phyloP scores from a whole-genome alignment of 371 early-diverging fungal species.

The Haplosporangium sp. region DNA sequence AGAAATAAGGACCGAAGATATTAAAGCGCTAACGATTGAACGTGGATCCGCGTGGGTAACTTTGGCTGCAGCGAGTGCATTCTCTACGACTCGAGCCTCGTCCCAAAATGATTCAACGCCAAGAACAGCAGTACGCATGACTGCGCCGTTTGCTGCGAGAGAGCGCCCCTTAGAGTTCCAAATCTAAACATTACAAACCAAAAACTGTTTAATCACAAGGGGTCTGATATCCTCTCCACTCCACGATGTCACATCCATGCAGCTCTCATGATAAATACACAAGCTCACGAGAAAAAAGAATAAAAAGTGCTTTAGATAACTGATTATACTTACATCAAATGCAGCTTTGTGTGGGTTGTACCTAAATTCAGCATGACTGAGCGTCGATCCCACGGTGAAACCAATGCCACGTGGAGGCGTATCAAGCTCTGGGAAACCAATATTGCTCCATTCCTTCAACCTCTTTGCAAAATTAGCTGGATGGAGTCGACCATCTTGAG shows the following conservation, averaged over 20 bases:
- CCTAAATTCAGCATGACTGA: slow-evolving; percentile 59
- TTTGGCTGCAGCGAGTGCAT: slow-evolving; percentile 67
- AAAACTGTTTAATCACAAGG: too few relatives aligned
- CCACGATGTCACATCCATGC: not conserved
- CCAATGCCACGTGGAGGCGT: slow-evolving; percentile 70
- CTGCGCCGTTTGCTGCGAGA: slow-evolving; percentile 71
- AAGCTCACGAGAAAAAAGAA: not conserved
- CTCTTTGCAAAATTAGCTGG: slow-evolving; percentile 62
- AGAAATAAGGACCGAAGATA: slow-evolving; percentile 70
- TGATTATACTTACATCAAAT: slow-evolving; percentile 38
- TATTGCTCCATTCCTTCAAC: slow-evolving; percentile 61
- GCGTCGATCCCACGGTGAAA: slow-evolving; percentile 62
- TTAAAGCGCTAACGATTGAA: slow-evolving; percentile 69
- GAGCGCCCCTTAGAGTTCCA: slow-evolving; percentile 47
- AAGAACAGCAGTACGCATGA: slow-evolving; percentile 71
- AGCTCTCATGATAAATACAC: not conserved
- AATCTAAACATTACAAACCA: slow-evolving; percentile 19
- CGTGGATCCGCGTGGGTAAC: slow-evolving; percentile 79
- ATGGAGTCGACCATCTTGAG: slow-evolving; percentile 65
- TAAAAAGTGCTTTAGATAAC: not conserved
- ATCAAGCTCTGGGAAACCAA: slow-evolving; percentile 65
- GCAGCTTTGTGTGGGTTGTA: slow-evolving; percentile 58
- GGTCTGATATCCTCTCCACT: too few relatives aligned
- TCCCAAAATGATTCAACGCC: slow-evolving; percentile 75
- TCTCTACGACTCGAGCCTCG: slow-evolving; percentile 68